phyloP scores from a whole-genome alignment of 371 early-diverging fungal genomes.

The Zopfochytrium polystomum region DNA sequence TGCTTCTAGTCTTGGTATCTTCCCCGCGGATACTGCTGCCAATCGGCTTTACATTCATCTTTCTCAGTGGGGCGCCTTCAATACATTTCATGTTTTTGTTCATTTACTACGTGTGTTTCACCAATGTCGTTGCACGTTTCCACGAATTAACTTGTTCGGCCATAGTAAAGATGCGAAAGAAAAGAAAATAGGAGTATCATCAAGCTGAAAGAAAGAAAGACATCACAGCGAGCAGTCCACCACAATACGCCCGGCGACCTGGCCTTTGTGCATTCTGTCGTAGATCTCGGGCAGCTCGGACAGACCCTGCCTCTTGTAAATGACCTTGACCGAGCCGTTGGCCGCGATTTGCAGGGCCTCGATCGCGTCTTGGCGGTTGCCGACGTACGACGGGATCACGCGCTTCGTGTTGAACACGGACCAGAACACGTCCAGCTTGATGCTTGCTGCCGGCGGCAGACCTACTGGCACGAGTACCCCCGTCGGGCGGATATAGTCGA shows the following conservation, averaged over 20 bases:
- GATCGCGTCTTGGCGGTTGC: neutral
- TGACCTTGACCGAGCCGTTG: neutral
- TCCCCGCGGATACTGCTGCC: too few relatives aligned
- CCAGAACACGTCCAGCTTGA: neutral
- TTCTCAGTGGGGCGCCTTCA: too few relatives aligned
- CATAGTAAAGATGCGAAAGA: too few relatives aligned
- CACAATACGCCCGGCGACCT: neutral
- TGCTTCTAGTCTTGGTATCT: too few relatives aligned
- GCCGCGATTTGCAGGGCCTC: neutral
- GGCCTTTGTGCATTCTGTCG: slow-evolving; percentile 1
- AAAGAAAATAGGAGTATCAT: too few relatives aligned
- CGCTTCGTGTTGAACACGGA: neutral
- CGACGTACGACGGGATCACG: neutral
- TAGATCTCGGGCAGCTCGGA: neutral
- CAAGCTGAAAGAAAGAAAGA: too few relatives aligned
- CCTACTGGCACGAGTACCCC: neutral
- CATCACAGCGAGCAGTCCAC: neutral
- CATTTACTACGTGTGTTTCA: too few relatives aligned
- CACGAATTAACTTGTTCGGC: too few relatives aligned
- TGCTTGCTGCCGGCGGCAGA: neutral
- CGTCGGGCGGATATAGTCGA: neutral
- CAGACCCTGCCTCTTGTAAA: neutral
- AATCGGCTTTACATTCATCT: too few relatives aligned
- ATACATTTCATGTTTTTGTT: too few relatives aligned
- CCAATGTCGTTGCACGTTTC: too few relatives aligned